These are phyloP conservation scores for Lecanosticta acicola DNA, from an alignment of 2,329 filamentous ascomycete species.

Conservation along the genomic window DNA sequence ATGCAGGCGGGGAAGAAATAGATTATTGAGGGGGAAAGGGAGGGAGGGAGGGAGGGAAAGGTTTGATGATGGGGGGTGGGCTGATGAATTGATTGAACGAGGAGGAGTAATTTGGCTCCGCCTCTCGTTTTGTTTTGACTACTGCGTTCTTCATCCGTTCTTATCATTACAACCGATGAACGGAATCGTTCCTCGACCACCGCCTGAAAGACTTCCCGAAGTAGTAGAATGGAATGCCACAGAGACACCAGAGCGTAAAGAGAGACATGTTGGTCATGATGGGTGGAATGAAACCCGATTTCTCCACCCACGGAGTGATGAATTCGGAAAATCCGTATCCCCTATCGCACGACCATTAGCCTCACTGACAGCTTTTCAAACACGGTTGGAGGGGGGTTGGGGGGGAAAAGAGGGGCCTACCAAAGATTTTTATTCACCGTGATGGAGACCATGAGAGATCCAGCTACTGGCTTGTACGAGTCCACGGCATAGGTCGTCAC, in stretches of 20 bases:
- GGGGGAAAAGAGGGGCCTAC: too few relatives aligned
- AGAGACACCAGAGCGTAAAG: conserved; percentile 49
- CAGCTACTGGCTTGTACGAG: conserved; percentile 58
- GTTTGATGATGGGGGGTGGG: too few relatives aligned
- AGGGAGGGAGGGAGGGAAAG: too few relatives aligned
- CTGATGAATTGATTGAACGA: too few relatives aligned
- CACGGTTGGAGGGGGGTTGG: too few relatives aligned
- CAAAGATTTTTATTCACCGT: conserved; percentile 61
- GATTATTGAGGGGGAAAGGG: too few relatives aligned
- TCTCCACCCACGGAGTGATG: conserved; percentile 43
- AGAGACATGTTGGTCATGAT: conserved; percentile 57
- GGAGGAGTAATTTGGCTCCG: background rate
- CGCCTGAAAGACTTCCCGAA: conserved; percentile 55
- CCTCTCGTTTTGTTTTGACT: background rate
- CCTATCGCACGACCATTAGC: conserved; percentile 42
- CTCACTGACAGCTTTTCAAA: too few relatives aligned
- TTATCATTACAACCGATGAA: conserved; percentile 48
- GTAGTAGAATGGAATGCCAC: conserved; percentile 52
- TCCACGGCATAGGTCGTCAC: conserved; percentile 57
- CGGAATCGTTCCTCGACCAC: conserved; percentile 51
- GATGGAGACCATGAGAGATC: conserved; percentile 54
- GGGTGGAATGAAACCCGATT: conserved; percentile 49
- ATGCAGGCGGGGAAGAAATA: conserved; percentile 25
- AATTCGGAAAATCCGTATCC: conserved; percentile 51
- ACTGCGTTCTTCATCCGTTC: background rate